Conservation (phyloP, 371 early-diverging fungal genomes). For the Lichtheimia ramosa region DNA sequence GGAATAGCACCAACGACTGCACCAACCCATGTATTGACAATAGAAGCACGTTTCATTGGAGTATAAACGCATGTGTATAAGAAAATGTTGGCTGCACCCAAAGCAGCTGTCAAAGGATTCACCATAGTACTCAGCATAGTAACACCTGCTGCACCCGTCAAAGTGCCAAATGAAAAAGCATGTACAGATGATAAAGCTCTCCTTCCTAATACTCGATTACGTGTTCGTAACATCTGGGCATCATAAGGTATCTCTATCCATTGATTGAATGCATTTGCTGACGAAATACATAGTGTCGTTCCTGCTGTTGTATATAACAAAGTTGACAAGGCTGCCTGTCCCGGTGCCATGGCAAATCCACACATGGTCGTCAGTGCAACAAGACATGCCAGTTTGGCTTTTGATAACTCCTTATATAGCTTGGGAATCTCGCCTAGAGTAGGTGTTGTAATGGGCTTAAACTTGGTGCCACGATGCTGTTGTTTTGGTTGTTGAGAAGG, state of each 20-base stretch:
- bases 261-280: constrained; percentile 96
- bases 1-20: constrained; percentile 96
- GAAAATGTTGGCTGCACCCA: constrained; percentile 85
- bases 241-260: constrained; percentile 96
- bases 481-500: not conserved
- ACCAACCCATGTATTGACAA: constrained; percentile 95
- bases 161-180: constrained; percentile 78
- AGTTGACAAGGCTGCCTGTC: constrained; percentile 65
- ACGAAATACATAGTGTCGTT: constrained; percentile 87
- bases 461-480: constrained; percentile 30
- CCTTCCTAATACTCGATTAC: constrained; percentile 85
- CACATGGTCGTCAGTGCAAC: constrained; percentile 94
- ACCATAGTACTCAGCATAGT: constrained; percentile 70
- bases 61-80: constrained; percentile 93
- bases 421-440: constrained; percentile 42
- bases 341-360: constrained; percentile 94
- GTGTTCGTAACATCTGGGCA: constrained; percentile 95
- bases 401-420: constrained; percentile 66
- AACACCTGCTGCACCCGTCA: constrained; percentile 75
- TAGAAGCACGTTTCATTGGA: constrained; percentile 90
- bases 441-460: constrained; percentile 37
- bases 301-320: constrained; percentile 86
- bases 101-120: constrained; percentile 79
- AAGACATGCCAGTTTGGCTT: constrained; percentile 84
- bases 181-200: constrained; percentile 82